These are phyloP conservation scores for Boletus tomentosulus DNA, from an alignment of 768 basidiomycete species.

Conservation along the genomic window DNA sequence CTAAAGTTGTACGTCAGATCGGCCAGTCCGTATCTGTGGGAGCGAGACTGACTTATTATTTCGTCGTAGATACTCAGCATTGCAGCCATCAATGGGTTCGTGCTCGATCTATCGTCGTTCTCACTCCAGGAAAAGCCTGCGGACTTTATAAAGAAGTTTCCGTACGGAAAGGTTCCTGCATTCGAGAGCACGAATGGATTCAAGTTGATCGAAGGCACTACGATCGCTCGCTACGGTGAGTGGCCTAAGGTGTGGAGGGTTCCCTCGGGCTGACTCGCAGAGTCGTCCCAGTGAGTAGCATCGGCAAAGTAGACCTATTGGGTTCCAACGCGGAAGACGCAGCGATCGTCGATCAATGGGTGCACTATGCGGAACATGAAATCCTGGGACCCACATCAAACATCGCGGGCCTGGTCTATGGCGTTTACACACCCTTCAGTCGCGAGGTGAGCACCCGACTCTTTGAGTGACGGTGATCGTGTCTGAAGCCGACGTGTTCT, in stretches of 20 bases:
- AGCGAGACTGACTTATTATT: neutral
- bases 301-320: slow-evolving; percentile 12
- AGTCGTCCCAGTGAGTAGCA: slow-evolving; percentile 6
- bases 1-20: slow-evolving; percentile 9
- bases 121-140: slow-evolving; percentile 9
- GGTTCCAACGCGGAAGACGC: slow-evolving; percentile 10
- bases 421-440: neutral
- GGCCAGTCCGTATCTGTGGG: neutral
- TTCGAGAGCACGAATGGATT: slow-evolving; percentile 19
- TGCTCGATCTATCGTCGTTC: slow-evolving; percentile 7
- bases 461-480: neutral
- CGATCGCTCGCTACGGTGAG: slow-evolving; percentile 20
- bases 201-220: slow-evolving; percentile 10
- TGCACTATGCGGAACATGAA: slow-evolving; percentile 18
- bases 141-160: slow-evolving; percentile 12
- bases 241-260: neutral
- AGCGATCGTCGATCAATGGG: slow-evolving; percentile 18
- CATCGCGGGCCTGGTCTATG: neutral
- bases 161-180: slow-evolving; percentile 17
- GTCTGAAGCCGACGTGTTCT: neutral
- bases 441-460: slow-evolving; percentile 7
- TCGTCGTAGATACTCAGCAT: slow-evolving; percentile 1
- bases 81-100: slow-evolving; percentile 12
- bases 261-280: neutral
- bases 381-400: neutral